A percentile compares a stretch with the other conserved stretches of the same genome.
Evolutionary conservation across 306 rosid species (phyloP).

Genomic region (Notholithocarpus densiflorus): DNA sequence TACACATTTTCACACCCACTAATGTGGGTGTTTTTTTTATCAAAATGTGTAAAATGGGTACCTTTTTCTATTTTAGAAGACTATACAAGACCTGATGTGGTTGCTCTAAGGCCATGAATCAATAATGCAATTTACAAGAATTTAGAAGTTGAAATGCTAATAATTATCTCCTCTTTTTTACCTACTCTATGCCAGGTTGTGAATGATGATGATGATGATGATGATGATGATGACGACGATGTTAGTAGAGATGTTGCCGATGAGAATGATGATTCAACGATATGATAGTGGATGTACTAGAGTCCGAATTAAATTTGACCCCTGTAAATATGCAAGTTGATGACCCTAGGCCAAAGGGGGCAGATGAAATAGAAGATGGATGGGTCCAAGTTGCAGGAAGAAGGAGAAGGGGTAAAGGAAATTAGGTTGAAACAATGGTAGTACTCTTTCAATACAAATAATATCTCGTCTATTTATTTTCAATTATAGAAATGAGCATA

Average conservation of each 20-base stretch:
- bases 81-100: too few relatives aligned
- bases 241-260: not conserved
- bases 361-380: constrained; percentile 49
- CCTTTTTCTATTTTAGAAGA: too few relatives aligned
- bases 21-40: too few relatives aligned
- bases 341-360: constrained; percentile 22
- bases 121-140: not conserved
- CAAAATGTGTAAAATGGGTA: too few relatives aligned
- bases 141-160: not conserved
- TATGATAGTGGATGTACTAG: constrained; percentile 34
- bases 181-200: constrained; percentile 25
- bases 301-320: constrained; percentile 17
- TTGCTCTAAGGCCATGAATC: not conserved
- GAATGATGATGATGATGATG: constrained; percentile 32
- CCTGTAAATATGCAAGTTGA: constrained; percentile 17
- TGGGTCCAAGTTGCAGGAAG: constrained; percentile 50
- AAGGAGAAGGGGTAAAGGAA: constrained; percentile 43
- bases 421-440: constrained; percentile 28
- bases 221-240: constrained; percentile 26
- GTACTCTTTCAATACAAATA: not conserved
- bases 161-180: not conserved
- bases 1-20: too few relatives aligned
- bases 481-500: too few relatives aligned
- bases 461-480: not conserved
- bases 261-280: constrained; percentile 1